These are phyloP conservation scores for Fusarium globosum DNA, from an alignment of 2,329 filamentous ascomycete genomes.

Conservation along the genomic window DNA sequence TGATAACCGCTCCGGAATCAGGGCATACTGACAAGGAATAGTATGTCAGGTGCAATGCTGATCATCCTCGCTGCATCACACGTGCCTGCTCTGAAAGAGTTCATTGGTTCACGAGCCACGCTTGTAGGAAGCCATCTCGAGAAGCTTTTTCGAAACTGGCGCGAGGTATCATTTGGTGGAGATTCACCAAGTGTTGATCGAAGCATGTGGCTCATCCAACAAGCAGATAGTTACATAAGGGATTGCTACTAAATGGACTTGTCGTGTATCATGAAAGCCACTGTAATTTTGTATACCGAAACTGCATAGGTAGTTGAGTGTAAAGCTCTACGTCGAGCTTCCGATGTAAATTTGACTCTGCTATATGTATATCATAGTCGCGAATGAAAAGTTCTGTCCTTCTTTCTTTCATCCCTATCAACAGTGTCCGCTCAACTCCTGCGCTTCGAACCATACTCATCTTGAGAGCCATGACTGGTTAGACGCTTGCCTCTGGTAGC, in stretches of 20 bases:
- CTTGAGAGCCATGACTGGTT: no score
- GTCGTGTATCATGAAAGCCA: no score
- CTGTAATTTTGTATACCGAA: no score
- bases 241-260: slow-evolving; percentile 29
- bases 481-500: no score
- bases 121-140: slow-evolving; percentile 56
- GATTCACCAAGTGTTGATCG: slow-evolving; percentile 60
- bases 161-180: slow-evolving; percentile 51
- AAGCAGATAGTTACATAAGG: slow-evolving; percentile 56
- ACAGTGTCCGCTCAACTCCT: no score
- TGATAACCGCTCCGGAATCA: fast-evolving
- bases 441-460: no score
- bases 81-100: slow-evolving; percentile 50
- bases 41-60: slow-evolving; percentile 62
- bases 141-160: slow-evolving; percentile 56
- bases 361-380: fast-evolving
- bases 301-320: no score
- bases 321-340: background rate
- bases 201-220: slow-evolving; percentile 58
- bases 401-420: no score
- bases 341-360: background rate
- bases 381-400: background rate
- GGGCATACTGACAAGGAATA: slow-evolving; percentile 16
- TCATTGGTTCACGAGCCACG: slow-evolving; percentile 54
- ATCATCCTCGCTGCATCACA: slow-evolving; percentile 59